Evolutionary conservation across 139 green algal species (phyloP).

Genomic region (Auxenochlorella protothecoides): DNA sequence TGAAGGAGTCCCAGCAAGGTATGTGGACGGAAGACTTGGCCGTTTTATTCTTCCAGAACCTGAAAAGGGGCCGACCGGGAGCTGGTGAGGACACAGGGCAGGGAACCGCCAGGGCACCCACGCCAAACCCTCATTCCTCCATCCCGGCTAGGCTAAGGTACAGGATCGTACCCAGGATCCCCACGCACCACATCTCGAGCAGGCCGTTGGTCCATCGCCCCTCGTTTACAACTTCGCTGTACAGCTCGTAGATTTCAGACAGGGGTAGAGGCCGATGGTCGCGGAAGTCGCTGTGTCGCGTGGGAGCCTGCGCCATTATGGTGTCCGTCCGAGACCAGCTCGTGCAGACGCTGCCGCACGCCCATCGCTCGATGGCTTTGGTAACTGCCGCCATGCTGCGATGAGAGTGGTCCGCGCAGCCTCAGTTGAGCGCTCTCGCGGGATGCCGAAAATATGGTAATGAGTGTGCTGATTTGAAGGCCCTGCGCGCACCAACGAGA

Average conservation of each 20-base stretch:
- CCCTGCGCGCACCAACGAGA: no score
- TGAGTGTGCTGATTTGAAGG: no score
- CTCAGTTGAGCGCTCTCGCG: no score
- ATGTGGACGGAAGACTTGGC: constrained; percentile 34
- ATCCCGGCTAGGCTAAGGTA: neutral
- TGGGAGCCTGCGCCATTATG: neutral
- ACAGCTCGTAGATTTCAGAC: constrained; percentile 6
- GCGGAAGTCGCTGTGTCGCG: constrained; percentile 11
- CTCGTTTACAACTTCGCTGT: constrained; percentile 16
- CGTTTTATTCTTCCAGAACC: constrained; percentile 12
- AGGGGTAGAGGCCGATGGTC: constrained; percentile 8
- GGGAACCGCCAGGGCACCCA: neutral
- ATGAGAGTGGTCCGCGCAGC: no score
- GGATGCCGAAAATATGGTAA: no score
- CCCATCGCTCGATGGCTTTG: no score
- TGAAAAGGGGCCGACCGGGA: neutral
- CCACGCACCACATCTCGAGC: constrained; percentile 27
- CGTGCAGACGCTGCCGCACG: constrained; percentile 6
- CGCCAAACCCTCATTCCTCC: neutral
- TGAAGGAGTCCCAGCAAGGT: constrained; percentile 35
- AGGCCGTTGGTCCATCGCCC: constrained; percentile 27
- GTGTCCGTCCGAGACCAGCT: constrained; percentile 10
- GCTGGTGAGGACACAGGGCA: neutral
- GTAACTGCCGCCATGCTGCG: no score
- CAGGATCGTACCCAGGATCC: neutral